Evolutionary conservation across 2,329 filamentous ascomycete species (phyloP).

Genomic region (Neurospora crassa): DNA sequence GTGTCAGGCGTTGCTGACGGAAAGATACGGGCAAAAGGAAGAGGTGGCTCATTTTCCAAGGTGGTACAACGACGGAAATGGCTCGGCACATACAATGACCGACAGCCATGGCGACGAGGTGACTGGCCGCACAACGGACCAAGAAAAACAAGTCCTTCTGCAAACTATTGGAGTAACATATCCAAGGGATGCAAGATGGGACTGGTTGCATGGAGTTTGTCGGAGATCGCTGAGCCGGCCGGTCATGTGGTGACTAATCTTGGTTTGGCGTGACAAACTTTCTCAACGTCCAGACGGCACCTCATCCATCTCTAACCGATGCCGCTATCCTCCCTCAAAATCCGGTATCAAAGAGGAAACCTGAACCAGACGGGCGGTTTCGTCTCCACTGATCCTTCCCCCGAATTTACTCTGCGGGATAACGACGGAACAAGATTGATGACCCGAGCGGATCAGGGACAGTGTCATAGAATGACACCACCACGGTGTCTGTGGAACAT

Average conservation of each 20-base stretch:
- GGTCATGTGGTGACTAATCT: background rate
- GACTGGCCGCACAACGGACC: slow-evolving; percentile 4
- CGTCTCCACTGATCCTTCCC: background rate
- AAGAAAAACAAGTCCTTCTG: slow-evolving; percentile 7
- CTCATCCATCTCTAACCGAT: background rate
- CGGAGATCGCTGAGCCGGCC: slow-evolving; percentile 2
- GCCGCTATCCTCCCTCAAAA: background rate
- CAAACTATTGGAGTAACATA: background rate
- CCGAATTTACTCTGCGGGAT: background rate
- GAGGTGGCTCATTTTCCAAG: slow-evolving; percentile 9
- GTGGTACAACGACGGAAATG: slow-evolving; percentile 14
- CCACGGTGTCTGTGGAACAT: background rate
- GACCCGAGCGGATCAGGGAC: background rate
- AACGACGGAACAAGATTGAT: background rate
- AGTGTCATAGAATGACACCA: background rate
- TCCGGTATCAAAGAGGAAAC: background rate
- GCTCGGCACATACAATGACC: slow-evolving; percentile 9
- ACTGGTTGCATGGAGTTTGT: background rate
- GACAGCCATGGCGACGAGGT: slow-evolving; percentile 4
- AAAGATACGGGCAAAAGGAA: slow-evolving; percentile 9
- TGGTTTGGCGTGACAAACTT: background rate
- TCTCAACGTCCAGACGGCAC: background rate
- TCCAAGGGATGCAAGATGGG: slow-evolving; percentile 1
- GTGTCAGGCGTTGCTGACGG: slow-evolving; percentile 4
- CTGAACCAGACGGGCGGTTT: background rate